Base-by-base conservation (phyloP, 768 basidiomycete species). In the Termitomyces sp. region DNA sequence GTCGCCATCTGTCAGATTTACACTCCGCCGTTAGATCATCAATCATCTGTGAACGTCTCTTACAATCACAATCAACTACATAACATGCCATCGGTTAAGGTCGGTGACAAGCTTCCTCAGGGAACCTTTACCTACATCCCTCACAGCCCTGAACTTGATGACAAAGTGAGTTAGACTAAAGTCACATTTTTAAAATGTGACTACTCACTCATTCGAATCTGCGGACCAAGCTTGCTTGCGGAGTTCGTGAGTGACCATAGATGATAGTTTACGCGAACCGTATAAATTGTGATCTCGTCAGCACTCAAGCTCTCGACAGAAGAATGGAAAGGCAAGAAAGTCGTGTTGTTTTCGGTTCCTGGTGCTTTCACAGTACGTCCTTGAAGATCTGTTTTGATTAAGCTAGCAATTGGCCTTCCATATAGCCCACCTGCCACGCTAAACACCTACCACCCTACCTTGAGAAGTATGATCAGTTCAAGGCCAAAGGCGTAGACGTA, bases 271-370 rank as follows among this genome's bases (percentile, higher is more conserved):
- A 47, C n/a, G 23, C 1, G 32, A 55, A 59, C 47, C 2, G 38
- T 50, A 46, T 50, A 55, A 50, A 57, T 36, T 40, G 33, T 59
- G 32, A 59, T 61, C 26, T 59, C 32, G 56, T 59, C 68, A 88
- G 88, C 85, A 40, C 70, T 73, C 48, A 75, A 75, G 43, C 72
- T 90, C 62, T 74, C 71, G 41, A 89, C 83, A 30, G 75, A 84
- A 59, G 77, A 81, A 50, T 91, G 88, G 88, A 87, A 86, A 71
- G 86, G 85, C 67, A 93, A 93, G 78, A 89, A 88, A 70, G 88
- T 93, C 54, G 87, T 92, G 40, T 67, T 92, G 55, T 80, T 93
- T 70, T 77, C 88, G 58, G 88, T 91, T 36, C 91, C 90, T 18
- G 91, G 91, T 49, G 88, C 89, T 16, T 91, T 91, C 76, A 89